Evolutionary conservation across 1,139 yeast genomes (phyloP).

Genomic region (Nakaseomyces delphensis): DNA sequence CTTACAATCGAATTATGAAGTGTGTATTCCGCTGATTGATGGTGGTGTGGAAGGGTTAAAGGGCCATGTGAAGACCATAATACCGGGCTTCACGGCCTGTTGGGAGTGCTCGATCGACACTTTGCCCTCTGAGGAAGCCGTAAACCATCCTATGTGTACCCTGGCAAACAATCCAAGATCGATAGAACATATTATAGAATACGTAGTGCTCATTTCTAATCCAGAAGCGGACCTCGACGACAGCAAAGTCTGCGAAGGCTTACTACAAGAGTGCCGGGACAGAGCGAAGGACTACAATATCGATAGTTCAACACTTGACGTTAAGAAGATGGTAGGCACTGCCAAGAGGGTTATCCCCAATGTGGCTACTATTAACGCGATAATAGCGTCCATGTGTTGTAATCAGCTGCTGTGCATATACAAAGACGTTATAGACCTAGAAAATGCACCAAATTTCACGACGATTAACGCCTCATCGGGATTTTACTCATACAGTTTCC

Average conservation of each 20-base stretch:
- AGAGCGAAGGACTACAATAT: slow-evolving; percentile 65
- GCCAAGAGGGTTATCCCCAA: slow-evolving; percentile 91
- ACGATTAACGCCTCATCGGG: slow-evolving; percentile 79
- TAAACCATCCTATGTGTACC: slow-evolving; percentile 72
- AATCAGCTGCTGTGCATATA: slow-evolving; percentile 72
- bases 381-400: slow-evolving; percentile 86
- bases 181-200: slow-evolving; percentile 92
- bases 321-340: slow-evolving; percentile 69
- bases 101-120: slow-evolving; percentile 86
- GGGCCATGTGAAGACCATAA: slow-evolving; percentile 82
- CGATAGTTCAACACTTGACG: slow-evolving; percentile 51
- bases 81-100: slow-evolving; percentile 81
- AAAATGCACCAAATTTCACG: slow-evolving; percentile 53
- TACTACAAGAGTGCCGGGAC: slow-evolving; percentile 45
- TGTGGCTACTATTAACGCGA: slow-evolving; percentile 88
- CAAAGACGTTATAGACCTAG: slow-evolving; percentile 39
- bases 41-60: slow-evolving; percentile 96
- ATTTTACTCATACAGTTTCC: slow-evolving; percentile 64
- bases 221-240: slow-evolving; percentile 64
- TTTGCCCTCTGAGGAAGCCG: slow-evolving; percentile 52
- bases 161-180: slow-evolving; percentile 88
- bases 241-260: slow-evolving; percentile 58
- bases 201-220: slow-evolving; percentile 80
- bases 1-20: slow-evolving; percentile 42
- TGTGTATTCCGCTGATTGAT: slow-evolving; percentile 74